Conservation (phyloP, 257 asterid species). For the Scutellaria minor region DNA sequence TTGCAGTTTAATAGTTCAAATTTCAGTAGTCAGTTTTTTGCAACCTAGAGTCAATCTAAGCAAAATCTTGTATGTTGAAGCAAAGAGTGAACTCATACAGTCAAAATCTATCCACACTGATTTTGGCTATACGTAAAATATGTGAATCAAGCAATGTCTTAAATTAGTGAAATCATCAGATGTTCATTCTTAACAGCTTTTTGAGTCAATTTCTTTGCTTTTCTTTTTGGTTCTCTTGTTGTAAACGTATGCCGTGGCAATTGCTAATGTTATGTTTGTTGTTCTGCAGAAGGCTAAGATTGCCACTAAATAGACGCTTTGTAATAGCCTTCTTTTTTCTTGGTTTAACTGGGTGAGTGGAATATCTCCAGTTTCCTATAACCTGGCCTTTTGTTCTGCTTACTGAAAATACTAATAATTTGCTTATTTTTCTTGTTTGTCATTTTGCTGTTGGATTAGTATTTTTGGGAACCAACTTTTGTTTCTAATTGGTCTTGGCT, state of each 20-base stretch:
- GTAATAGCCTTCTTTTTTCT: constrained; percentile 81
- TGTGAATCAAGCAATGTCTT: neutral
- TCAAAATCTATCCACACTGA: constrained; percentile 10
- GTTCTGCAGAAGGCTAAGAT: constrained; percentile 71
- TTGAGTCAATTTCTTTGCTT: neutral
- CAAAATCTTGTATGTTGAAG: neutral
- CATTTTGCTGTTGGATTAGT: constrained; percentile 49
- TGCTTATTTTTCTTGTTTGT: constrained; percentile 19
- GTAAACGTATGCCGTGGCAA: neutral
- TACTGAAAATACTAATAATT: constrained; percentile 25
- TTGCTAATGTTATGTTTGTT: constrained; percentile 20
- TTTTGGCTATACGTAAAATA: constrained; percentile 11
- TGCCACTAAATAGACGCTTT: constrained; percentile 67
- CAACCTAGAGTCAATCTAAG: neutral
- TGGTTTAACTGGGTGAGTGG: constrained; percentile 91
- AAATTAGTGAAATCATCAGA: constrained; percentile 12
- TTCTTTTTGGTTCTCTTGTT: neutral
- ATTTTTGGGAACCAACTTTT: constrained; percentile 92
- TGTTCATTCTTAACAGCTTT: neutral
- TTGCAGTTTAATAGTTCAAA: neutral
- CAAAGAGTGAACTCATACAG: neutral
- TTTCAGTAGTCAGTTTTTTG: neutral
- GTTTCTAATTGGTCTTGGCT: constrained; percentile 94
- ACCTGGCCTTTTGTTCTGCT: constrained; percentile 24
- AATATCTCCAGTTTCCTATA: constrained; percentile 22